Evolutionary conservation across 208 protist species (phyloP), one percentile per base, ranked within the genome.

Genomic region (Trypanosoma theileri): DNA sequence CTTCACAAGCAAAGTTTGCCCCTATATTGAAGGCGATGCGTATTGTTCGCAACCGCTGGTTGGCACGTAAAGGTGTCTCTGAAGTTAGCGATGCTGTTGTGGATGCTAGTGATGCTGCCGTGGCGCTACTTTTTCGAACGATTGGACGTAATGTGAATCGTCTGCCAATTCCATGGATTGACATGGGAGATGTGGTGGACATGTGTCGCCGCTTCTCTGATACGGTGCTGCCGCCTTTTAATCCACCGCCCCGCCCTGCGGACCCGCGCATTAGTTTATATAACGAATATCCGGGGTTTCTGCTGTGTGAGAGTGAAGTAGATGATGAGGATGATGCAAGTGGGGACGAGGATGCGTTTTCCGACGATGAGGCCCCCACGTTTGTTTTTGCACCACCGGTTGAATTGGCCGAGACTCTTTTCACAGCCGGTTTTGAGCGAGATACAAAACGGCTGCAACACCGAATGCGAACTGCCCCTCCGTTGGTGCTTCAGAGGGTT

Each of bases 311-410:
- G 69, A 94, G 86, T 56, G 89, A 94, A 45, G 68, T 95, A 24
- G 88, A 97, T 64, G 83, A 90, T 60, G 92, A 97, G 59, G 89
- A 95, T 68, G 72, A 86, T 19, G 79, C 86, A 10, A 94, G 88
- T 65, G 85, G 78, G 26, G 88, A 90, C 58, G 89, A 97, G 62
- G 89, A 90, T 19, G 89, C 83, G 50, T 97, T 94, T 59, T 95
- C 89, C 13, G 92, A 97, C 53, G 92, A 97, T 62, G 92, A 97
- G 66, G 92, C 88, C 0, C 83, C 88, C 0, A 82, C 89, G 12
- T 97, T 94, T 71, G 91, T 88, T 10, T 97, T 95, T 68, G 89
- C 92, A 6, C 88, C 92, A 16, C 91, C 91, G 0, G 91, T 96
- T 19, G 83, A 85, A 35, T 50, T 86, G 4, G 88, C 86, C 0